These are phyloP conservation scores for Botrytis squamosa DNA, from an alignment of 2,329 filamentous ascomycete genomes.

Conservation along the genomic window DNA sequence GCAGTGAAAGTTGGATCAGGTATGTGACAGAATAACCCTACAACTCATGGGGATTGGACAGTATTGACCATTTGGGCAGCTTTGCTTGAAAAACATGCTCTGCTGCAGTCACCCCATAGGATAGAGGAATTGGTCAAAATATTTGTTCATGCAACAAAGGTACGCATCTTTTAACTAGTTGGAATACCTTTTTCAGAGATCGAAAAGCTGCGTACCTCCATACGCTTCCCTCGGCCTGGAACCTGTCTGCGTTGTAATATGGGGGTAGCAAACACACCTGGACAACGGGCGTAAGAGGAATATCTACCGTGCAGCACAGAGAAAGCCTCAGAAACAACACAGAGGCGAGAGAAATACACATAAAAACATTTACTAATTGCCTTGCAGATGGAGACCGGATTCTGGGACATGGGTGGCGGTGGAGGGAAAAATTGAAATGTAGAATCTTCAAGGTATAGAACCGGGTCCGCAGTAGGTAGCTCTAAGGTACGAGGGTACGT, in stretches of 20 bases:
- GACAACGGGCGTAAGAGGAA: not conserved
- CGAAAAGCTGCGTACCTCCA: not conserved
- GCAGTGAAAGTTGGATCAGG: constrained; percentile 70
- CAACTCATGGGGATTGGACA: not conserved
- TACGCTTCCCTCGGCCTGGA: not conserved
- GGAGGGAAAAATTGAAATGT: constrained; percentile 4
- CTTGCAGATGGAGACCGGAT: constrained; percentile 66
- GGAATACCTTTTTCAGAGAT: not conserved
- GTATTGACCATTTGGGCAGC: constrained; percentile 45
- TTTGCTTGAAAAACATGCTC: constrained; percentile 72
- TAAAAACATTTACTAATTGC: constrained; percentile 13
- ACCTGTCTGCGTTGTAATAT: not conserved
- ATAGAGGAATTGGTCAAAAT: constrained; percentile 82
- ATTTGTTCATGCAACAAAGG: constrained; percentile 84
- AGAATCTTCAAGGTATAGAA: not conserved
- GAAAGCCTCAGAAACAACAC: not conserved
- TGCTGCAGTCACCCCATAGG: constrained; percentile 68
- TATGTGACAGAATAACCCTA: constrained; percentile 42
- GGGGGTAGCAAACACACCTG: not conserved
- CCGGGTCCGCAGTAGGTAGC: not conserved
- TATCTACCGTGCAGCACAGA: not conserved
- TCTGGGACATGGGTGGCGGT: constrained; percentile 66
- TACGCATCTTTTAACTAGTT: constrained; percentile 43
- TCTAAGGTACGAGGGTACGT: not conserved
- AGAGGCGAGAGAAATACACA: not conserved